Evolutionary conservation across 495 filamentous ascomycete genomes (phyloP).

Genomic region (Aspergillus coremiiformis): DNA sequence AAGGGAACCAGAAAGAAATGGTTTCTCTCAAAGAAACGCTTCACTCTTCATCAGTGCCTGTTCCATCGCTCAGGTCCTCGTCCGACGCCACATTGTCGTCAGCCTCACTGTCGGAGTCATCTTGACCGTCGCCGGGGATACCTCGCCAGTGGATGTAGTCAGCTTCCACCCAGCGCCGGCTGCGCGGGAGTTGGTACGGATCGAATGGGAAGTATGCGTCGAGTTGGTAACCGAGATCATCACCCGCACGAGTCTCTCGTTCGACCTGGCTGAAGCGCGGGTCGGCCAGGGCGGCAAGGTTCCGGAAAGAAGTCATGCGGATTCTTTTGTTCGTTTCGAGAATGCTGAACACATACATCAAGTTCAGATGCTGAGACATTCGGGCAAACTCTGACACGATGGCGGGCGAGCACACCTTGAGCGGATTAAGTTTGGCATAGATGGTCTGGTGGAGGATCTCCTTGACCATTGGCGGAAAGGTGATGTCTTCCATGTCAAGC

Average conservation of each 20-base stretch:
- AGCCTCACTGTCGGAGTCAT: slow-evolving; percentile 43
- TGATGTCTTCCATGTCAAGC: slow-evolving; percentile 54
- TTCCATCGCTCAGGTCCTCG: slow-evolving; percentile 28
- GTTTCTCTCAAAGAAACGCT: neutral
- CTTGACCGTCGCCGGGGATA: slow-evolving; percentile 60
- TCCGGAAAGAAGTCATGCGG: slow-evolving; percentile 57
- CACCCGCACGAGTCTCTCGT: slow-evolving; percentile 56
- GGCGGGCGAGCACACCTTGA: slow-evolving; percentile 88
- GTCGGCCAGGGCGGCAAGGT: slow-evolving; percentile 24
- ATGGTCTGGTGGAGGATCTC: slow-evolving; percentile 66
- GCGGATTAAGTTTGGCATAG: slow-evolving; percentile 81
- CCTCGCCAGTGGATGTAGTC: slow-evolving; percentile 82
- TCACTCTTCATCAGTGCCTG: slow-evolving; percentile 35
- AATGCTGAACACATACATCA: slow-evolving; percentile 80
- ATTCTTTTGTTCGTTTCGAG: slow-evolving; percentile 87
- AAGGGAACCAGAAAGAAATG: slow-evolving; percentile 6
- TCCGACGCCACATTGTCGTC: slow-evolving; percentile 24
- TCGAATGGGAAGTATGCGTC: slow-evolving; percentile 97
- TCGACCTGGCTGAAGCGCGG: slow-evolving; percentile 38
- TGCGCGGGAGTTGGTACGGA: slow-evolving; percentile 80
- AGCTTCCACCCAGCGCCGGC: slow-evolving; percentile 73
- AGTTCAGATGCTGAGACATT: slow-evolving; percentile 70
- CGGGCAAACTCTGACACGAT: slow-evolving; percentile 90
- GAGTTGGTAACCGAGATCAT: slow-evolving; percentile 65
- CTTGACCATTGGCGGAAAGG: slow-evolving; percentile 67